These are phyloP conservation scores for Arbutus unedo DNA, from an alignment of 148 eudicot genomes.

Conservation along the genomic window DNA sequence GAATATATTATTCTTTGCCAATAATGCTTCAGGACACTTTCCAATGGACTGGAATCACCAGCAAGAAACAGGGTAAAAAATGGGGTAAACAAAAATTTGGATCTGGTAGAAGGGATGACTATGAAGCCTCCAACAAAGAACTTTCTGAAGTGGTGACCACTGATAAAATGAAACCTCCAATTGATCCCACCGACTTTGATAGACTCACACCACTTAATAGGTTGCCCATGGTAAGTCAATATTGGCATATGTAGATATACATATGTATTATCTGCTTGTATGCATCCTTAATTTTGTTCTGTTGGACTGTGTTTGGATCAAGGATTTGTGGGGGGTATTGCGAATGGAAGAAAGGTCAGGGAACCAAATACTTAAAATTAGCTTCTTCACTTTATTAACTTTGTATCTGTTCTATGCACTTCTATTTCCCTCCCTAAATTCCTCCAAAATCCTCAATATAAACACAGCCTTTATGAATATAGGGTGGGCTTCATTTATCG, in stretches of 20 bases:
- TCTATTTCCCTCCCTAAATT: neutral
- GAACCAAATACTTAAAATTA: neutral
- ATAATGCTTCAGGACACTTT: slow-evolving; percentile 17
- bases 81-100: slow-evolving; percentile 20
- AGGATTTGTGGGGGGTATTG: neutral
- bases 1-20: neutral
- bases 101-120: slow-evolving; percentile 32
- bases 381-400: neutral
- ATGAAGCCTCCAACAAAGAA: slow-evolving; percentile 26
- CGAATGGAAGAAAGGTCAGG: neutral
- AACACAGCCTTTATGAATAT: neutral
- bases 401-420: neutral
- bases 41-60: slow-evolving; percentile 25
- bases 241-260: neutral
- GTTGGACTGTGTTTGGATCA: neutral
- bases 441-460: neutral
- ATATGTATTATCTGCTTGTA: neutral
- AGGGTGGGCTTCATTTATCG: neutral
- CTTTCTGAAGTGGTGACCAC: slow-evolving; percentile 20
- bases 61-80: slow-evolving; percentile 25
- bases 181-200: slow-evolving; percentile 49
- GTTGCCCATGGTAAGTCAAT: slow-evolving; percentile 51
- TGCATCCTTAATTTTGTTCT: neutral
- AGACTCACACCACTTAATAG: slow-evolving; percentile 55
- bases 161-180: slow-evolving; percentile 25